A percentile compares a stretch with the other conserved stretches of the same genome.
These are phyloP conservation scores for Vachellia collinsii DNA, from an alignment of 306 rosid species.

Conservation along the genomic window DNA sequence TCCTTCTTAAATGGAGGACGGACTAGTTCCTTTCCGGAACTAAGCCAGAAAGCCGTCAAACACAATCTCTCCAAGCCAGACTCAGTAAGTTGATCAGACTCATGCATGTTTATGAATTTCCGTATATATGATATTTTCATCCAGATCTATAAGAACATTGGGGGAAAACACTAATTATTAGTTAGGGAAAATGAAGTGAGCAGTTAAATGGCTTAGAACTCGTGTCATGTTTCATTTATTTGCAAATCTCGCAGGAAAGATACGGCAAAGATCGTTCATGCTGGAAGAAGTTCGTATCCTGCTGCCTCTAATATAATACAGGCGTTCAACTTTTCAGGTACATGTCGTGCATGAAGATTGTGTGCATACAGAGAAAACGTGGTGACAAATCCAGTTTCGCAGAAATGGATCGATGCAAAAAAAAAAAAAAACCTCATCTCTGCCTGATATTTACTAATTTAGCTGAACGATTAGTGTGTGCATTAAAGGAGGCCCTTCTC, in stretches of 20 bases:
- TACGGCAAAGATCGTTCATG: constrained; percentile 32
- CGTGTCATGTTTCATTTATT: constrained; percentile 5
- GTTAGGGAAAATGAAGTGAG: neutral
- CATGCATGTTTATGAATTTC: neutral
- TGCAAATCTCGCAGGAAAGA: constrained; percentile 41
- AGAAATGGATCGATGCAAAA: neutral
- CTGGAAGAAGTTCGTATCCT: constrained; percentile 48
- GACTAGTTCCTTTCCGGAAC: constrained; percentile 31
- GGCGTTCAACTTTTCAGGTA: neutral
- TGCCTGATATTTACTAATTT: neutral
- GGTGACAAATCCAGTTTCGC: constrained; percentile 9
- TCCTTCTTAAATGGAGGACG: constrained; percentile 38
- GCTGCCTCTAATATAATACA: constrained; percentile 45
- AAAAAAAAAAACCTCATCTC: neutral
- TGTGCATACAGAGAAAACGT: neutral
- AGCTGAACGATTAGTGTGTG: neutral
- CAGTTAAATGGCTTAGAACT: neutral
- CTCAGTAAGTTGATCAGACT: constrained; percentile 44
- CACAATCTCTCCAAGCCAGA: constrained; percentile 33
- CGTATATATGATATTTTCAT: neutral
- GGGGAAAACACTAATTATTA: neutral
- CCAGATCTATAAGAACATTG: neutral
- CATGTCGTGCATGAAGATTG: neutral
- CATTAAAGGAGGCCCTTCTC: too few species aligned
- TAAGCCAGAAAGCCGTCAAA: constrained; percentile 35